phyloP scores from a whole-genome alignment of 2,329 filamentous ascomycete genomes.

The Colletotrichum tanaceti region DNA sequence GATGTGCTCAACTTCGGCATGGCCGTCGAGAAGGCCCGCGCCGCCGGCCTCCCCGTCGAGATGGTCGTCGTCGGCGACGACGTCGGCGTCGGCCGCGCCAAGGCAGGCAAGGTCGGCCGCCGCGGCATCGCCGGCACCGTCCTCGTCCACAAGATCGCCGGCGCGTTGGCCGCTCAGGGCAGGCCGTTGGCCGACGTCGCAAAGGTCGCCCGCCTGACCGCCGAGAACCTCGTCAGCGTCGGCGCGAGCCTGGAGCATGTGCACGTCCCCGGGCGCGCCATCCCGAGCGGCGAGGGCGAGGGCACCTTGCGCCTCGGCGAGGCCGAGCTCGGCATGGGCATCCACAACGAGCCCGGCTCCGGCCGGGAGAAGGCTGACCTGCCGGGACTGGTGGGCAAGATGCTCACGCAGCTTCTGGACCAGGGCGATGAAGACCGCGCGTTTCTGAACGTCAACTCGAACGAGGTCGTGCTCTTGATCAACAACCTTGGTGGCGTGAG shows the following conservation, averaged over 20 bases:
- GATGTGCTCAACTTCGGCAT: slow-evolving; percentile 94
- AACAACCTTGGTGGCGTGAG: slow-evolving; percentile 83
- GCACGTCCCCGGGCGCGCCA: slow-evolving; percentile 85
- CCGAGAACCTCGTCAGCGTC: slow-evolving; percentile 84
- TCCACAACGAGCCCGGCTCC: slow-evolving; percentile 77
- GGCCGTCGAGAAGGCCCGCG: slow-evolving; percentile 91
- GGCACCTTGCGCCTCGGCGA: slow-evolving; percentile 67
- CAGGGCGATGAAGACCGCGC: slow-evolving; percentile 74
- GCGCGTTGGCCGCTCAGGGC: slow-evolving; percentile 82
- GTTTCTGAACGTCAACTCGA: slow-evolving; percentile 71
- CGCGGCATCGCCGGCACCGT: slow-evolving; percentile 93
- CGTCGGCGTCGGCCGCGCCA: slow-evolving; percentile 83
- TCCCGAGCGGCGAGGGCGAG: slow-evolving; percentile 57
- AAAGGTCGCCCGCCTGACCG: slow-evolving; percentile 75
- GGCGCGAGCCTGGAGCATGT: slow-evolving; percentile 89
- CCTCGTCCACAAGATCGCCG: slow-evolving; percentile 89
- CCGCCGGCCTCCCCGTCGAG: slow-evolving; percentile 79
- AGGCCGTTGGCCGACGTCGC: slow-evolving; percentile 76
- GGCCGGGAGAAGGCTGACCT: slow-evolving; percentile 64
- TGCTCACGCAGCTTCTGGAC: slow-evolving; percentile 78
- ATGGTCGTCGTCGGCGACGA: slow-evolving; percentile 96
- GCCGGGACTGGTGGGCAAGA: slow-evolving; percentile 67
- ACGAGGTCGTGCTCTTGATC: slow-evolving; percentile 75
- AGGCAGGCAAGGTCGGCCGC: slow-evolving; percentile 90
- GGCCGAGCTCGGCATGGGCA: slow-evolving; percentile 80